Evolutionary conservation across 352 stramenopile species (phyloP), one percentile per base, ranked within the genome.

Genomic region (Halophytophthora polymorphica): DNA sequence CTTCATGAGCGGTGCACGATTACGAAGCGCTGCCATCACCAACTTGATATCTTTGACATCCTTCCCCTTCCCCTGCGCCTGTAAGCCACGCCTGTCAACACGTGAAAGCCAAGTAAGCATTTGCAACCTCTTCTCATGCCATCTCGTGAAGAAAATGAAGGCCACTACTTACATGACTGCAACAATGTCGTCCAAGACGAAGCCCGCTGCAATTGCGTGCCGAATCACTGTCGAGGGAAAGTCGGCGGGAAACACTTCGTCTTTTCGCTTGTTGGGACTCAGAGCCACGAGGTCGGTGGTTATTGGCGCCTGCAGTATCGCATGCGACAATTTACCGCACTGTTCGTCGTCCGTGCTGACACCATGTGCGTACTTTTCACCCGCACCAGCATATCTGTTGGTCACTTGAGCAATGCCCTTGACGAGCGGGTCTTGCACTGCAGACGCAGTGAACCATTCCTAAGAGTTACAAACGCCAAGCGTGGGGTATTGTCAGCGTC

Each of bases 361-460:
- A 44, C 55, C 11, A 38, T 3, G 13, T 14, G 15, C 15, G 33
- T 6, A 8, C 25, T 31, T 39, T 17, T 39, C 31, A 39, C 17
- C 42, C 31, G 53, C 60, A 46, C n/a, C 55, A 15, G 29, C 58
- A 38, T 79, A 77, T 0, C 34, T 49, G n/a, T 58, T 75, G 13
- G 57, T 45, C 5, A 70, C 47, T 38, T 63, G 56, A 13, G 66
- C 45, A 7, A 65, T 56, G 8, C 71, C 58, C 23, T 53, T 52
- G 1, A 88, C 60, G 17, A 86, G 60, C 6, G 77, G 77, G 33
- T 67, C 78, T 40, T 84, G 47, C 7, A 86, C 43, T 1, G 77
- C 71, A 8, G 77, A 86, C 0, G 66, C 69, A 2, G 59, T 66
- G 21, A 86, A 68, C 77, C 77, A 88, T 22, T 80, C 59, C 59